Conservation (phyloP, 1,284 basidiomycete genomes). For the Ganoderma lucidum region DNA sequence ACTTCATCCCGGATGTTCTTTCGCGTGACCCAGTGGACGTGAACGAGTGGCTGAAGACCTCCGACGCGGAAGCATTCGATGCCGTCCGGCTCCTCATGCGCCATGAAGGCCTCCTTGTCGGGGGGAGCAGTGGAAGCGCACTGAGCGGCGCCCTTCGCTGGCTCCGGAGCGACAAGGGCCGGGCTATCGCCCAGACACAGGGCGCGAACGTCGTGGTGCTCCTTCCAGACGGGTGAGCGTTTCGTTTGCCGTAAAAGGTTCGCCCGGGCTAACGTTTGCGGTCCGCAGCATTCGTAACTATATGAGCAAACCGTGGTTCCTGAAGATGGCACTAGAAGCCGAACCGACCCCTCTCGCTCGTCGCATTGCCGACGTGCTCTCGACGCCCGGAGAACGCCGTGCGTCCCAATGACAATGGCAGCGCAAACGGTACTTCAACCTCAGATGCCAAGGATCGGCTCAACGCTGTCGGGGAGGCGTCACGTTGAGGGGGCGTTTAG, state of each 20-base stretch:
- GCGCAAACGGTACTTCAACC: slow-evolving; percentile 33
- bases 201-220: slow-evolving; percentile 91
- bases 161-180: slow-evolving; percentile 78
- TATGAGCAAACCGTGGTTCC: slow-evolving; percentile 93
- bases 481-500: slow-evolving; percentile 8
- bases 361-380: slow-evolving; percentile 55
- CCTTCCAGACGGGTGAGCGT: slow-evolving; percentile 85
- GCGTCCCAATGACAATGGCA: slow-evolving; percentile 27
- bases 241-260: not conserved
- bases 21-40: slow-evolving; percentile 61
- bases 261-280: slow-evolving; percentile 5
- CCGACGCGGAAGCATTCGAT: slow-evolving; percentile 83
- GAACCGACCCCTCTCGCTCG: slow-evolving; percentile 61
- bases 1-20: slow-evolving; percentile 89
- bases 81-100: slow-evolving; percentile 85
- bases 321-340: slow-evolving; percentile 66
- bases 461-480: slow-evolving; percentile 28
- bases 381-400: slow-evolving; percentile 26
- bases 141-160: slow-evolving; percentile 83
- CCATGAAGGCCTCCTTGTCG: slow-evolving; percentile 88
- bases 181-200: slow-evolving; percentile 69
- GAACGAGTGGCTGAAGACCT: slow-evolving; percentile 88
- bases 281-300: slow-evolving; percentile 86
- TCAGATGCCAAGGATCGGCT: slow-evolving; percentile 24
- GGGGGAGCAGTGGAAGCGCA: slow-evolving; percentile 91